Percentiles rank a stretch among this genome's conserved stretches.
These are phyloP conservation scores for Neofusicoccum laricinum DNA, from an alignment of 2,329 filamentous ascomycete species.

Conservation along the genomic window DNA sequence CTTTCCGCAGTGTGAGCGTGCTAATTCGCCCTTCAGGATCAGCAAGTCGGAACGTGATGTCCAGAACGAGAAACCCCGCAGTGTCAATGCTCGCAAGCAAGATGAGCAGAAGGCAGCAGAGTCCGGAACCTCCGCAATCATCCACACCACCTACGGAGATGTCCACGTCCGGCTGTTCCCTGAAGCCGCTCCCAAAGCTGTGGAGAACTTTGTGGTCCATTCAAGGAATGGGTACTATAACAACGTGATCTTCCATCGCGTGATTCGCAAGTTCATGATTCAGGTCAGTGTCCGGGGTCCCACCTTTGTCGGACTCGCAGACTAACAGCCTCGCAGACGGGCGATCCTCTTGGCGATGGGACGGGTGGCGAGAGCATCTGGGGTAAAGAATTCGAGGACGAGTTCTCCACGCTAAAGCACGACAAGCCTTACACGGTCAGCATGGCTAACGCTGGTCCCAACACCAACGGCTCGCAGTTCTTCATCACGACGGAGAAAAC, in stretches of 20 bases:
- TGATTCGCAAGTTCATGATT: slow-evolving; percentile 99
- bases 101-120: slow-evolving; percentile 62
- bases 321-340: slow-evolving; percentile 46
- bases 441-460: slow-evolving; percentile 96
- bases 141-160: slow-evolving; percentile 93
- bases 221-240: slow-evolving; percentile 92
- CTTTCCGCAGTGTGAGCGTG: neutral
- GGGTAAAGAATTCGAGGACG: slow-evolving; percentile 89
- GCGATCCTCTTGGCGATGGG: slow-evolving; percentile 83
- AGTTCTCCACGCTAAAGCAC: slow-evolving; percentile 86
- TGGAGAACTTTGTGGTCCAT: slow-evolving; percentile 97
- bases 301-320: neutral
- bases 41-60: slow-evolving; percentile 84
- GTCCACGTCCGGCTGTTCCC: slow-evolving; percentile 92
- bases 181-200: slow-evolving; percentile 85
- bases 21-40: slow-evolving; percentile 40
- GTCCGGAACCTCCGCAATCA: slow-evolving; percentile 72
- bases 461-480: slow-evolving; percentile 95
- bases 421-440: slow-evolving; percentile 95
- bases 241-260: slow-evolving; percentile 92
- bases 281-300: slow-evolving; percentile 46
- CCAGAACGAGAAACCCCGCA: slow-evolving; percentile 86
- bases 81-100: slow-evolving; percentile 32
- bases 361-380: slow-evolving; percentile 90
- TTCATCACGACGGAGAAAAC: slow-evolving; percentile 98